Percentiles rank a stretch among this genome's conserved stretches.
Evolutionary conservation across 1,284 basidiomycete species (phyloP).

Genomic region (Cryptococcus sp.): DNA sequence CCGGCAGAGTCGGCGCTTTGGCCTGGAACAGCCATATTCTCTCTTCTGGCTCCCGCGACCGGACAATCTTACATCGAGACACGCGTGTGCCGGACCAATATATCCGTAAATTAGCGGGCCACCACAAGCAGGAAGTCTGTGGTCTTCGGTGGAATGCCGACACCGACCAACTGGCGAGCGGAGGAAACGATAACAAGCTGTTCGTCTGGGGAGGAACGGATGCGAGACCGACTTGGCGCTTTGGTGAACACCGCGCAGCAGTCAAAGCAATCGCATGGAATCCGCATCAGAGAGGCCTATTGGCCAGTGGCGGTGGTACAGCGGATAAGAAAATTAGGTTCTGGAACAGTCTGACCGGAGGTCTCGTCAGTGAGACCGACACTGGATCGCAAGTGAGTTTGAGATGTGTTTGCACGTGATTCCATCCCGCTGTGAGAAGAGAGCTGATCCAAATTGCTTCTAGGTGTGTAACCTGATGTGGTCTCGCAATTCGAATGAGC

Average conservation of each 20-base stretch:
- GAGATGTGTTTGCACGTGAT: not conserved
- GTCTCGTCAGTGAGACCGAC: slow-evolving; percentile 79
- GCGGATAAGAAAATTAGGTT: slow-evolving; percentile 97
- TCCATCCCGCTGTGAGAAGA: no score
- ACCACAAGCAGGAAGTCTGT: slow-evolving; percentile 93
- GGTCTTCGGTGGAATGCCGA: slow-evolving; percentile 87
- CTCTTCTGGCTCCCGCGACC: slow-evolving; percentile 88
- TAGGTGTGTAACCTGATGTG: slow-evolving; percentile 97
- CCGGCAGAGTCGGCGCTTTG: slow-evolving; percentile 84
- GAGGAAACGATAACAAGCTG: slow-evolving; percentile 98
- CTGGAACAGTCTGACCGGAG: slow-evolving; percentile 91
- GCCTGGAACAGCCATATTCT: slow-evolving; percentile 92
- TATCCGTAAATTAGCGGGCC: slow-evolving; percentile 72
- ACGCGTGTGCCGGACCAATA: slow-evolving; percentile 72
- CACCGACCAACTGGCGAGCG: slow-evolving; percentile 79
- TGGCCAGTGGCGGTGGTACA: slow-evolving; percentile 97
- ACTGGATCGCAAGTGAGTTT: slow-evolving; percentile 84
- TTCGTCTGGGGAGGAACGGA: slow-evolving; percentile 84
- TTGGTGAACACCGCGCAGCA: slow-evolving; percentile 93
- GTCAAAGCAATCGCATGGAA: slow-evolving; percentile 99
- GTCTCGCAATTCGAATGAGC: slow-evolving; percentile 93
- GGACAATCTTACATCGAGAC: slow-evolving; percentile 88
- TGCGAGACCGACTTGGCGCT: slow-evolving; percentile 80
- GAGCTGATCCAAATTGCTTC: not conserved
- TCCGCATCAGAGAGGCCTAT: slow-evolving; percentile 85